Conservation (phyloP, 2,329 filamentous ascomycete species). For the Aspergillus fijiensis region DNA sequence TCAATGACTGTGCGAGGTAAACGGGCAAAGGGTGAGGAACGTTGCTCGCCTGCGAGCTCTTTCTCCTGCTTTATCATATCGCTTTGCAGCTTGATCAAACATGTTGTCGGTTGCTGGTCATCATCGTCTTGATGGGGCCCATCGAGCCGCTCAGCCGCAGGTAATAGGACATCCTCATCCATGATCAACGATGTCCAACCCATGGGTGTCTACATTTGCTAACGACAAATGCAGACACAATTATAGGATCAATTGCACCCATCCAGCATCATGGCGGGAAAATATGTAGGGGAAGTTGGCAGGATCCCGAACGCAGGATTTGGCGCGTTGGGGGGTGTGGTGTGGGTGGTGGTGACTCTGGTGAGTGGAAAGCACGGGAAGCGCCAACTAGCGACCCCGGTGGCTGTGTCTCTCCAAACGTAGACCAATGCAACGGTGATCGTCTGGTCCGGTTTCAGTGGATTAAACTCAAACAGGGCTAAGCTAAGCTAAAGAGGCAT, state of each 20-base stretch:
- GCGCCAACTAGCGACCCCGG: constrained; percentile 18
- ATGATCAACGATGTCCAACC: constrained; percentile 21
- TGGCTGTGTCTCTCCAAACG: constrained; percentile 20
- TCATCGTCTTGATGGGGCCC: constrained; percentile 10
- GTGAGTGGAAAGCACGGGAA: constrained; percentile 12
- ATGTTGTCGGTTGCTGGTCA: constrained; percentile 4
- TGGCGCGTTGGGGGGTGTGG: background rate
- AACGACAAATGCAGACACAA: constrained; percentile 13
- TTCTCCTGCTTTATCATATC: constrained; percentile 5
- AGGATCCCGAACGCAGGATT: background rate
- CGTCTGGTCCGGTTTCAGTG: constrained; percentile 5
- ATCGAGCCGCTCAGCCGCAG: constrained; percentile 18
- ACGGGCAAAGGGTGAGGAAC: constrained; percentile 21
- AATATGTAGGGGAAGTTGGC: constrained; percentile 9
- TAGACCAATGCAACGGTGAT: constrained; percentile 18
- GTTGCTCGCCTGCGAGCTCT: constrained; percentile 9
- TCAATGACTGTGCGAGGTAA: constrained; percentile 31
- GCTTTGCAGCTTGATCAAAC: constrained; percentile 10
- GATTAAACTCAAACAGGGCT: background rate
- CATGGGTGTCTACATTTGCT: constrained; percentile 19
- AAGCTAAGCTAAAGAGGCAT: background rate
- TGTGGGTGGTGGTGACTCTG: background rate
- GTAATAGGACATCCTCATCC: constrained; percentile 25
- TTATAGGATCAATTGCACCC: constrained; percentile 18
- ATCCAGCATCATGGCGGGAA: constrained; percentile 12